Evolutionary conservation across 441 rosid genomes (phyloP).

Genomic region (Jatropha podagrica): DNA sequence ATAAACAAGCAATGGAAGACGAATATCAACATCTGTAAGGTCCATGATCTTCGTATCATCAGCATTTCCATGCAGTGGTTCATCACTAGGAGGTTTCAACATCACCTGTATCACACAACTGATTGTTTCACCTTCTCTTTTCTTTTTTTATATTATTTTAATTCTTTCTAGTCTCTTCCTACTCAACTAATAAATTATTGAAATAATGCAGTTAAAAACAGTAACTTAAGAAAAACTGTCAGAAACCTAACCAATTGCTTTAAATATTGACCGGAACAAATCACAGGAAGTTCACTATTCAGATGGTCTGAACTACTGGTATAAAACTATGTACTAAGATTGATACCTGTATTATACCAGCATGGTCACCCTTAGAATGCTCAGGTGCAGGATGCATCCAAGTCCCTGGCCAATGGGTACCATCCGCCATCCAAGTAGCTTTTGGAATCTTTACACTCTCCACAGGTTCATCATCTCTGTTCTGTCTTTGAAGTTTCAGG

Average conservation of each 20-base stretch:
- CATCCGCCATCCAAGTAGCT: conserved; percentile 94
- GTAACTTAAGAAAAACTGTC: not conserved
- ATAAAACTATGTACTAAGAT: not conserved
- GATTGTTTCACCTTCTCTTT: not conserved
- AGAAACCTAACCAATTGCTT: too few species aligned
- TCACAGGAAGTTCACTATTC: not conserved
- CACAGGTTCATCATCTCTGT: conserved; percentile 49
- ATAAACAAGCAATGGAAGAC: conserved; percentile 79
- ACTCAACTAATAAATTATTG: not conserved
- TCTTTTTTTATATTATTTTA: not conserved
- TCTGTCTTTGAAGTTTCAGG: conserved; percentile 69
- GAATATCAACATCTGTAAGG: conserved; percentile 74
- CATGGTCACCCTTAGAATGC: conserved; percentile 77
- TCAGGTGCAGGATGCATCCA: conserved; percentile 63
- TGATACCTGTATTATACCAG: conserved; percentile 77
- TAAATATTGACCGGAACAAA: too few species aligned
- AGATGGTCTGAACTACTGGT: not conserved
- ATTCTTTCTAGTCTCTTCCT: too few species aligned
- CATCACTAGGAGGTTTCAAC: conserved; percentile 87
- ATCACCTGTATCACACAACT: conserved; percentile 54
- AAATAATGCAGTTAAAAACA: too few species aligned
- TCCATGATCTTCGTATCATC: conserved; percentile 59
- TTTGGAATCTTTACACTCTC: conserved; percentile 72
- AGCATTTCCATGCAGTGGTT: conserved; percentile 58
- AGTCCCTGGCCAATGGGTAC: conserved; percentile 87